These are phyloP conservation scores for Neurospora sp. DNA, from an alignment of 495 filamentous ascomycete genomes.

Conservation along the genomic window DNA sequence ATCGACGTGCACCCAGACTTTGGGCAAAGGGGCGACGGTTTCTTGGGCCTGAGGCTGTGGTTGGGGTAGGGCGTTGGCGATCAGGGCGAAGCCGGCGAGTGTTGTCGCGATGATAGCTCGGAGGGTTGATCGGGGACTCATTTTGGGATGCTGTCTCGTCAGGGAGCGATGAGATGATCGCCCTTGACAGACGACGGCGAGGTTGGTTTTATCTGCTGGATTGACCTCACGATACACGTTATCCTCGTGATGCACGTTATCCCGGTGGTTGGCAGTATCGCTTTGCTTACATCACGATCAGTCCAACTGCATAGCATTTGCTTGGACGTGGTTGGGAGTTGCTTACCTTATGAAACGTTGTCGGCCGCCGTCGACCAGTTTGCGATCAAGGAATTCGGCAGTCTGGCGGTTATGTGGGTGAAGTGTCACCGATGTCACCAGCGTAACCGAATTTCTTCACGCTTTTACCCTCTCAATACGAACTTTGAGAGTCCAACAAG, in stretches of 20 bases:
- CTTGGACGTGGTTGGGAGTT: neutral
- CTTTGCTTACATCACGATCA: neutral
- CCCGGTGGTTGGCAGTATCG: neutral
- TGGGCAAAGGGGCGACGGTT: conserved; percentile 1
- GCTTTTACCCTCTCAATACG: neutral
- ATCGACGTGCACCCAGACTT: conserved; percentile 22
- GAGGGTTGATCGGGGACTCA: neutral
- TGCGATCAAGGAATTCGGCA: neutral
- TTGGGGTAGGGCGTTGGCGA: conserved; percentile 1
- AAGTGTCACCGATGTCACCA: neutral
- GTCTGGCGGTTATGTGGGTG: neutral
- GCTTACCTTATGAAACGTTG: neutral
- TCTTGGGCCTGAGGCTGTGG: conserved; percentile 6
- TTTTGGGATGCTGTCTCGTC: neutral
- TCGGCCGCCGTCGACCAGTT: neutral
- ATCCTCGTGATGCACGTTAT: neutral
- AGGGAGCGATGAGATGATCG: neutral
- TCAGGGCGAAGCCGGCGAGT: neutral
- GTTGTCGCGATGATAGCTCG: neutral
- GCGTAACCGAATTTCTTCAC: neutral
- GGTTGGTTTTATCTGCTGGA: neutral
- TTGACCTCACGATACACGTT: neutral
- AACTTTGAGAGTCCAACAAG: neutral
- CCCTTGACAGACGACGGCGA: neutral
- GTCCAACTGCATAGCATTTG: neutral